These are phyloP conservation scores for Neurospora terricola DNA, from an alignment of 495 filamentous ascomycete genomes.

Conservation along the genomic window DNA sequence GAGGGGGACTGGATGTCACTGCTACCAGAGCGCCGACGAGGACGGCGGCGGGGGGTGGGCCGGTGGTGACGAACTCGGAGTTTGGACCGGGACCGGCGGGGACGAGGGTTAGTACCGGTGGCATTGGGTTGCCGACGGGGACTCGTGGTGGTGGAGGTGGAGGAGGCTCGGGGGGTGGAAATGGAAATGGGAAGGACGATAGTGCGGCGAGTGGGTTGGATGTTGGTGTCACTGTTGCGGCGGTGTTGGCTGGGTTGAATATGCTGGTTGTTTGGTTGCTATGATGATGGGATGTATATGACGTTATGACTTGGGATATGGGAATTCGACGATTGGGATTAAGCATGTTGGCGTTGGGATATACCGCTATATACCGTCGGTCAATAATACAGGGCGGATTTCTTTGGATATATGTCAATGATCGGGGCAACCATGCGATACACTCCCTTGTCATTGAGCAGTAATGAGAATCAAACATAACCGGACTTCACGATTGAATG, in stretches of 20 bases:
- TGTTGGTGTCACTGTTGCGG: background rate
- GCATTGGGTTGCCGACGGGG: background rate
- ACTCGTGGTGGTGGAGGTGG: background rate
- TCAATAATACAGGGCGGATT: background rate
- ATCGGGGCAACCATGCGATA: too few species aligned
- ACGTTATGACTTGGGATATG: background rate
- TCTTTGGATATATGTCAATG: background rate
- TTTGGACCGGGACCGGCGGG: constrained; percentile 12
- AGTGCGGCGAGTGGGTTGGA: background rate
- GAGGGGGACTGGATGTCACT: constrained; percentile 3
- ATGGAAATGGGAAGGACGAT: background rate
- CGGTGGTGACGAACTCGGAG: background rate
- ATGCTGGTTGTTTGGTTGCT: background rate
- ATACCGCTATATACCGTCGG: background rate
- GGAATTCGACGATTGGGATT: background rate
- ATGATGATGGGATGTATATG: background rate
- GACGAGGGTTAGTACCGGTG: background rate
- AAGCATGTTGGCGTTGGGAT: background rate
- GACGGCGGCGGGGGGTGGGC: constrained; percentile 3
- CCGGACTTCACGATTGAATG: too few species aligned
- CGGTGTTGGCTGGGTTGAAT: background rate
- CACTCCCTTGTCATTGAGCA: too few species aligned
- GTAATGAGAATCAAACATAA: background rate
- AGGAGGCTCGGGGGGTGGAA: background rate
- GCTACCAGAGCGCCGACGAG: constrained; percentile 1